Percentiles rank a stretch among this genome's conserved stretches.
phyloP scores from a whole-genome alignment of 139 green algal genomes.

The Coccomyxa sp. region DNA sequence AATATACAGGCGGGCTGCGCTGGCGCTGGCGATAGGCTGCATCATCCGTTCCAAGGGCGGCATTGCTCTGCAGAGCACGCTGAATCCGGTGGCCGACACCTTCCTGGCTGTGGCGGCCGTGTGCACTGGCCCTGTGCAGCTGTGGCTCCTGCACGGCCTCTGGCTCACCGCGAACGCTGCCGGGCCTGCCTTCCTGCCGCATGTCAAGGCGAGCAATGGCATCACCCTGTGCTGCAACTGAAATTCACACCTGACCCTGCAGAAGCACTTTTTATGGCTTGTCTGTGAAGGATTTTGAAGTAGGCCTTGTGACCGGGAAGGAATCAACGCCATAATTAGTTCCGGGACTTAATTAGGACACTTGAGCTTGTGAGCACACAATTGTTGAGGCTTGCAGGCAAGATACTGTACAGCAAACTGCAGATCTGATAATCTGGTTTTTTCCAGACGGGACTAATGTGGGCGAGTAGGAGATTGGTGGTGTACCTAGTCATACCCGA shows the following conservation, averaged over 20 bases:
- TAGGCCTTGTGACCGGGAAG: background rate
- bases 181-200: slow-evolving; percentile 67
- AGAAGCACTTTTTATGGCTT: too few species aligned
- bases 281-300: background rate
- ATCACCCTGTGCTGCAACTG: background rate
- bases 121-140: slow-evolving; percentile 25
- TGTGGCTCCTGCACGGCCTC: slow-evolving; percentile 83
- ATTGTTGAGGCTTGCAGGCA: too few species aligned
- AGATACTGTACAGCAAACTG: too few species aligned
- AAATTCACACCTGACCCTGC: background rate
- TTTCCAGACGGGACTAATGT: too few species aligned
- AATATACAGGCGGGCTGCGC: slow-evolving; percentile 44
- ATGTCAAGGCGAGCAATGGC: slow-evolving; percentile 24
- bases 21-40: slow-evolving; percentile 69
- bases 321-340: too few species aligned
- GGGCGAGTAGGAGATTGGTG: too few species aligned
- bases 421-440: too few species aligned
- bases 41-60: slow-evolving; percentile 64
- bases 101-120: slow-evolving; percentile 52
- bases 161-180: slow-evolving; percentile 63
- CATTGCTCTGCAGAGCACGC: slow-evolving; percentile 52
- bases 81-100: slow-evolving; percentile 35
- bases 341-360: too few species aligned
- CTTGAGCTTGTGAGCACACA: too few species aligned
- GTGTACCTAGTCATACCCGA: too few species aligned